These are phyloP conservation scores for Onygena corvina DNA, from an alignment of 2,329 filamentous ascomycete genomes.

Conservation along the genomic window DNA sequence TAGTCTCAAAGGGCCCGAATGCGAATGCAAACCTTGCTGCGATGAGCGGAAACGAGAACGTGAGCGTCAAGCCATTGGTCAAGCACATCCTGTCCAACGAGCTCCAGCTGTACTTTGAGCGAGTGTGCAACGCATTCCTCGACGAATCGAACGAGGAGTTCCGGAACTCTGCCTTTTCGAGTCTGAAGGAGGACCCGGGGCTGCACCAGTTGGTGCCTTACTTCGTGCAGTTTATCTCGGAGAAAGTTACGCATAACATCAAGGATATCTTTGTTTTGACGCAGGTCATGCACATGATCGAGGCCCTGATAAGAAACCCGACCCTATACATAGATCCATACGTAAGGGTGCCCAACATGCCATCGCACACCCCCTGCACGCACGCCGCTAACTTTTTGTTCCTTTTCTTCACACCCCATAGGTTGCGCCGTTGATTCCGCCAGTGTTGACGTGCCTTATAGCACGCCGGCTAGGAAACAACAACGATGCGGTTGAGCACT, in stretches of 20 bases:
- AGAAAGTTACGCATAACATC: constrained; percentile 87
- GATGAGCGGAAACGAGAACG: constrained; percentile 69
- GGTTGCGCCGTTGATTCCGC: constrained; percentile 60
- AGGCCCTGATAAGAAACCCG: constrained; percentile 71
- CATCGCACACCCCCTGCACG: not conserved
- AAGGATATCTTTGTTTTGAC: constrained; percentile 80
- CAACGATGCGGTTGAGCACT: constrained; percentile 48
- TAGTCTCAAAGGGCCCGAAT: constrained; percentile 79
- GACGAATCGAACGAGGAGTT: constrained; percentile 75
- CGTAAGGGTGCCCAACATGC: constrained; percentile 29
- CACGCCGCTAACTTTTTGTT: constrained; percentile 15
- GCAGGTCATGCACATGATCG: constrained; percentile 83
- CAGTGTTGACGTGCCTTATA: constrained; percentile 83
- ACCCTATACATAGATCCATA: constrained; percentile 64
- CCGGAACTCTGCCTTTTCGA: constrained; percentile 72
- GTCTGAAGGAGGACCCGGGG: constrained; percentile 76
- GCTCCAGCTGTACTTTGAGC: constrained; percentile 91
- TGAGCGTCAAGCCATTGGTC: constrained; percentile 75
- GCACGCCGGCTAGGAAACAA: constrained; percentile 62
- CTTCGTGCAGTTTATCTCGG: constrained; percentile 88
- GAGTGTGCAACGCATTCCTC: constrained; percentile 76
- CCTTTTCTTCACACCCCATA: too few relatives aligned
- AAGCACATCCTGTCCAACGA: constrained; percentile 96
- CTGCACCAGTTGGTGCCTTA: constrained; percentile 93
- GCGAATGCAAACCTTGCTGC: constrained; percentile 76